These are phyloP conservation scores for Didymella glomerata DNA, from an alignment of 2,329 filamentous ascomycete genomes.

Conservation along the genomic window DNA sequence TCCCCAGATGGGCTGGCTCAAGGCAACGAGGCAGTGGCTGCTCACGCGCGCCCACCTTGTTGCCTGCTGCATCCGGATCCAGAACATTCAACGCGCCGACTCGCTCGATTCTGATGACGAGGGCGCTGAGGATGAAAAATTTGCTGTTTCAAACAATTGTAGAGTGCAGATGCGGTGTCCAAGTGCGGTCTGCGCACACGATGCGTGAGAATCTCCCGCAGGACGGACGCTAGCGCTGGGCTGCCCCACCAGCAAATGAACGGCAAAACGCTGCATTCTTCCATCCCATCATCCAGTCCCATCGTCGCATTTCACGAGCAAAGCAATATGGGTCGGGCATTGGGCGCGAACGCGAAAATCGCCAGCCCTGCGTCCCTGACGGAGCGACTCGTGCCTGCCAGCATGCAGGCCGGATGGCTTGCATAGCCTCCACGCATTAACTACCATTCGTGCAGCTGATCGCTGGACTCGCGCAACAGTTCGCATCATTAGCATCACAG, in stretches of 20 bases:
- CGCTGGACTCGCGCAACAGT: conserved; percentile 13
- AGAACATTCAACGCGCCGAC: not conserved
- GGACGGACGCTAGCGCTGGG: conserved; percentile 23
- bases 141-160: not conserved
- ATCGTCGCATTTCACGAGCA: conserved; percentile 4
- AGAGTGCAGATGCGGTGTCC: not conserved
- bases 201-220: conserved; percentile 21
- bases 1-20: conserved; percentile 12
- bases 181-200: conserved; percentile 14
- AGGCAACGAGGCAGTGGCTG: conserved; percentile 22
- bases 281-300: conserved; percentile 19
- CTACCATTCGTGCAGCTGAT: conserved; percentile 18
- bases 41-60: conserved; percentile 12
- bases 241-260: conserved; percentile 33
- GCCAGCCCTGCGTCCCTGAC: conserved; percentile 33
- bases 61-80: conserved; percentile 7
- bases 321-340: conserved; percentile 36
- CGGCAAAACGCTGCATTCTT: conserved; percentile 28
- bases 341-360: conserved; percentile 39
- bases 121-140: not conserved
- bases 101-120: conserved; percentile 3
- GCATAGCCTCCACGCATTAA: conserved; percentile 34
- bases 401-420: conserved; percentile 22
- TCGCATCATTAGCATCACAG: conserved; percentile 6
- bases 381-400: conserved; percentile 11